Evolutionary conservation across 306 rosid species (phyloP).

Genomic region (Dalbergia cochinchinensis): DNA sequence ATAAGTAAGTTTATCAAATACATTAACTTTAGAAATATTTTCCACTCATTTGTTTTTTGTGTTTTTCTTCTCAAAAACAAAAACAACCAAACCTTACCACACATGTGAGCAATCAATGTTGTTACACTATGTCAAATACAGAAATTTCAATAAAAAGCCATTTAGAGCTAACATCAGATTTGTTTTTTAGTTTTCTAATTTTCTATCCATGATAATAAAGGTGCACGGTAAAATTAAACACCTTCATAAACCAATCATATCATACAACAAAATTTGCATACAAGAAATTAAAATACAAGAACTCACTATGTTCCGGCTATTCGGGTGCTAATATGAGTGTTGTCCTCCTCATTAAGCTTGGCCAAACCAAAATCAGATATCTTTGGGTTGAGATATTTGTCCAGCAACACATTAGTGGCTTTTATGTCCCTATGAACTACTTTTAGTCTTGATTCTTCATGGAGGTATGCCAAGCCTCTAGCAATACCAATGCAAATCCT

Average conservation of each 20-base stretch:
- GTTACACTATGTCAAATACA: too few relatives aligned
- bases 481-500: slow-evolving; percentile 72
- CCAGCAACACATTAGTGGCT: slow-evolving; percentile 71
- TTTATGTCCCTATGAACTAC: slow-evolving; percentile 80
- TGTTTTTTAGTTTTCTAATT: too few relatives aligned
- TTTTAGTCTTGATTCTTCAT: slow-evolving; percentile 77
- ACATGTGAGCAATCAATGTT: too few relatives aligned
- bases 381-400: slow-evolving; percentile 63
- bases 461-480: slow-evolving; percentile 77
- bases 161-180: too few relatives aligned
- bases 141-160: too few relatives aligned
- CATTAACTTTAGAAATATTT: neutral
- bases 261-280: neutral
- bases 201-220: too few relatives aligned
- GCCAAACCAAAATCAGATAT: slow-evolving; percentile 77
- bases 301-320: slow-evolving; percentile 72
- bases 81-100: neutral
- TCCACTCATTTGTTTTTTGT: neutral
- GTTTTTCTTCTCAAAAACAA: neutral
- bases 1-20: neutral
- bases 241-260: neutral
- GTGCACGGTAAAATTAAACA: too few relatives aligned
- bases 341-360: slow-evolving; percentile 71
- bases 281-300: neutral
- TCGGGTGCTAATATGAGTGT: slow-evolving; percentile 74